Base-by-base conservation (phyloP, 768 basidiomycete genomes). In the Scleroderma citrinum region DNA sequence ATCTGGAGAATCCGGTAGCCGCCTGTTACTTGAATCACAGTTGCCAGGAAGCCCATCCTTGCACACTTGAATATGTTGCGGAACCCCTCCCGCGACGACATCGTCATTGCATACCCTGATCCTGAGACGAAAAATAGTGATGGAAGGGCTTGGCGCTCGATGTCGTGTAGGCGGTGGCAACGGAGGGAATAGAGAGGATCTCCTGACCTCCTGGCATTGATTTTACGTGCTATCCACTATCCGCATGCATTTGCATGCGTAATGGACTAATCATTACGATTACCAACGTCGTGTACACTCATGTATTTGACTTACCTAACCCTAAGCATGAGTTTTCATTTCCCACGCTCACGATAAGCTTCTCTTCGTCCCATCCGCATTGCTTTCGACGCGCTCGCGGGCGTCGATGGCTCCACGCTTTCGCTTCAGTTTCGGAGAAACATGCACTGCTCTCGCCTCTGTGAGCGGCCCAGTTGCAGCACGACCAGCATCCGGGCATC, bases 391-490 rank as follows among this genome's bases (percentile, higher is more conserved):
- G 71, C 70, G 0, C 72, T 89, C 8, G 78, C 81, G n/a, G 74
- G 84, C 44, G 84, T 82, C 19, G 88, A 91, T 53, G 86, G 86
- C 1, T 88, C 86, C 3, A 86, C 85, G n/a, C n/a, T n/a, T n/a
- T 2, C 73, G 81, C 21, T 91, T 90, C 58, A 78, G 51, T 0
- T 52, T 49, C 17, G 56, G 32, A 10, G n/a, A 43, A 17, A 51
- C 47, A 38, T 50, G 40, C 44, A 48, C 57, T 63, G 85, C 81
- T 3, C 64, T 90, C 17, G 80, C 84, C 7, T 89, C 89, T 5
- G 63, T 90, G 31, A 87, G 87, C 13, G 90, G 91, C 0, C 91
- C 91, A 17, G 83, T 91, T 39, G 82, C 91, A 54, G 84, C 84
- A 43, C 76, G 87, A 16, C 70, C 82, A 7, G 77, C 80, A 3